phyloP scores from a whole-genome alignment of 805 yeast species.

The Metschnikowia lochheadii region DNA sequence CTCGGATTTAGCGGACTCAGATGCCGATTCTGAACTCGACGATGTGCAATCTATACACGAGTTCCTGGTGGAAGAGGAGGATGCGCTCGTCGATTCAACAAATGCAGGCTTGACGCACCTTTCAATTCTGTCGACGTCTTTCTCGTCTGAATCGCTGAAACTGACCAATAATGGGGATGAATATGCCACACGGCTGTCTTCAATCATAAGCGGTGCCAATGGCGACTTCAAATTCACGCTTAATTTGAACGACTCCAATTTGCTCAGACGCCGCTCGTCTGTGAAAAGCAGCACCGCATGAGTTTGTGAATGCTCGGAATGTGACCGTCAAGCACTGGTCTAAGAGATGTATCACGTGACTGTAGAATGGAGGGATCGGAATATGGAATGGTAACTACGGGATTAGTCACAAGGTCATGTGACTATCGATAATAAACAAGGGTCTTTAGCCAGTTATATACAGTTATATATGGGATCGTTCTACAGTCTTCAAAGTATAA shows the following conservation, averaged over 20 bases:
- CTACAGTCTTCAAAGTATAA: too few relatives aligned
- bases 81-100: neutral
- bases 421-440: too few relatives aligned
- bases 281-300: slow-evolving; percentile 13
- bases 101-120: slow-evolving; percentile 20
- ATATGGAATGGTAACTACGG: neutral
- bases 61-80: slow-evolving; percentile 1
- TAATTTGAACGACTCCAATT: slow-evolving; percentile 59
- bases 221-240: slow-evolving; percentile 52
- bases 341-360: neutral
- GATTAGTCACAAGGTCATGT: too few relatives aligned
- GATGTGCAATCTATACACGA: slow-evolving; percentile 4
- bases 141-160: slow-evolving; percentile 16
- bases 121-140: slow-evolving; percentile 17
- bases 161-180: slow-evolving; percentile 21
- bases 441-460: too few relatives aligned
- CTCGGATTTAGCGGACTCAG: slow-evolving; percentile 13
- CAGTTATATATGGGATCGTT: too few relatives aligned
- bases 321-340: neutral
- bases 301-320: neutral
- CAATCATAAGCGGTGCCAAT: slow-evolving; percentile 36
- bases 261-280: slow-evolving; percentile 49
- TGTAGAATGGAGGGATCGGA: neutral
- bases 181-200: slow-evolving; percentile 36
- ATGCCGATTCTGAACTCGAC: slow-evolving; percentile 6